A percentile compares a stretch with the other conserved stretches of the same genome.
phyloP scores from a whole-genome alignment of 2,329 filamentous ascomycete species.

The Fusarium guadeloupense region DNA sequence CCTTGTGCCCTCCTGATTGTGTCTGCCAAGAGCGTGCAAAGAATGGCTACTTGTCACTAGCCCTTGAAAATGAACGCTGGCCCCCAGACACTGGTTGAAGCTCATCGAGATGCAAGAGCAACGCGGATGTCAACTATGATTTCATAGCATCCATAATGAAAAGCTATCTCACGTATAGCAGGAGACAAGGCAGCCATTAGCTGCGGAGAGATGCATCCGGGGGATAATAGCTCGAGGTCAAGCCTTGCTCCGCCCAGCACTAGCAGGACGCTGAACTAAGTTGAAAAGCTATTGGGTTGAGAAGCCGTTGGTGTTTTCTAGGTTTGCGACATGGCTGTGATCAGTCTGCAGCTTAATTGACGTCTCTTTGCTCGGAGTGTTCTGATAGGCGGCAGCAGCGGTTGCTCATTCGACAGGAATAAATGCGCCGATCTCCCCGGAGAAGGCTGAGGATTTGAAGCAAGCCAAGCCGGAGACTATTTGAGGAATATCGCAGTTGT shows the following conservation, averaged over 20 bases:
- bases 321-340: slow-evolving; percentile 3
- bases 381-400: slow-evolving; percentile 6
- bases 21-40: slow-evolving; percentile 9
- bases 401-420: slow-evolving; percentile 13
- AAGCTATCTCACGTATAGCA: slow-evolving; percentile 5
- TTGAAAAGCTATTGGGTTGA: slow-evolving; percentile 3
- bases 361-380: not conserved
- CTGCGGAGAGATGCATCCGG: slow-evolving; percentile 7
- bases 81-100: slow-evolving; percentile 4
- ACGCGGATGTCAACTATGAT: slow-evolving; percentile 11
- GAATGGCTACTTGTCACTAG: not conserved
- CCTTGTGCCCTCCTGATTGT: slow-evolving; percentile 2
- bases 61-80: not conserved
- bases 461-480: not conserved
- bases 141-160: slow-evolving; percentile 25
- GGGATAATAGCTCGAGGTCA: not conserved
- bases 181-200: not conserved
- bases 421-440: slow-evolving; percentile 5
- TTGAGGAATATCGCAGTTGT: slow-evolving; percentile 8
- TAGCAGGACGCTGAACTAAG: slow-evolving; percentile 7
- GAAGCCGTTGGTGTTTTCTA: slow-evolving; percentile 4
- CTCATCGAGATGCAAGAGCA: slow-evolving; percentile 18
- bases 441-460: slow-evolving; percentile 13
- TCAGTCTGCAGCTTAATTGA: not conserved
- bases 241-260: slow-evolving; percentile 6